Conservation (phyloP, 495 filamentous ascomycete species). For the Beverwykella pulmonaria region DNA sequence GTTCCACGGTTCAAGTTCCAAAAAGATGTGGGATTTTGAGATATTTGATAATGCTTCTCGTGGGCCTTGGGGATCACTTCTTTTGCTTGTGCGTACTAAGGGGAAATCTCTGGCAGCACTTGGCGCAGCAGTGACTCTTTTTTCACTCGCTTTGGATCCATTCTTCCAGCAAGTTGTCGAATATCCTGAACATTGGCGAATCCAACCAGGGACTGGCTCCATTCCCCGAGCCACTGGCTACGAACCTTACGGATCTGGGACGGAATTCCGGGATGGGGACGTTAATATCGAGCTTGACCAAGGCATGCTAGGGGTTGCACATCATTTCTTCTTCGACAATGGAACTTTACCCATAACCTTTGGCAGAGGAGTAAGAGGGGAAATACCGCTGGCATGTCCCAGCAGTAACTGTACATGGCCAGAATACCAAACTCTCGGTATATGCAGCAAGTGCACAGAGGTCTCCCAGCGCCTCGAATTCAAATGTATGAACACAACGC, state of each 20-base stretch:
- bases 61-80: constrained; percentile 34
- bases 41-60: constrained; percentile 31
- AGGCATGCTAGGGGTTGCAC: constrained; percentile 12
- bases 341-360: constrained; percentile 8
- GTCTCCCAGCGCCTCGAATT: constrained; percentile 20
- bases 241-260: not conserved
- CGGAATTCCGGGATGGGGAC: not conserved
- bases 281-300: constrained; percentile 1
- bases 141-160: constrained; percentile 34
- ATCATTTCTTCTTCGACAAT: constrained; percentile 20
- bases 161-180: constrained; percentile 37
- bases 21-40: constrained; percentile 37
- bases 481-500: not conserved
- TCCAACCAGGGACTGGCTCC: not conserved
- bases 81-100: constrained; percentile 27
- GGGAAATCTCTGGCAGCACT: constrained; percentile 25
- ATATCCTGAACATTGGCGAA: constrained; percentile 21
- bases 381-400: constrained; percentile 21
- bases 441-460: constrained; percentile 24
- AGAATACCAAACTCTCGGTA: constrained; percentile 20
- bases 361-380: constrained; percentile 10
- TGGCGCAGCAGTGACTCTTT: constrained; percentile 25
- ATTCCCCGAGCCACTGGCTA: not conserved
- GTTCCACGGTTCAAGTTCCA: constrained; percentile 16
- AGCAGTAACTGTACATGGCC: constrained; percentile 30